A percentile compares a stretch with the other conserved stretches of the same genome.
Conservation (phyloP, 257 asterid species). For the Scutellaria barbata region DNA sequence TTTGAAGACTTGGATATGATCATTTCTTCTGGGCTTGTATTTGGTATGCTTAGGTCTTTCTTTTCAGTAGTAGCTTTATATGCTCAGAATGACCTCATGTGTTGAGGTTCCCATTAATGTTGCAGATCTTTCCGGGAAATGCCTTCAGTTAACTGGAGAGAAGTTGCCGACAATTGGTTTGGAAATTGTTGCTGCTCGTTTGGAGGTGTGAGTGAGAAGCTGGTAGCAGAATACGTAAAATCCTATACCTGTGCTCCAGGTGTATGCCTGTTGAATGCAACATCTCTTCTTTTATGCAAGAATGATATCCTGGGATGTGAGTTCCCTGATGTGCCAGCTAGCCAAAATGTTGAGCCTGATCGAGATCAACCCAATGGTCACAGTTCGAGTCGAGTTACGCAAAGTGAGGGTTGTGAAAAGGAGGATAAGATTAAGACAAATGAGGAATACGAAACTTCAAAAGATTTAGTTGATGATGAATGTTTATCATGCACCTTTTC, state of each 20-base stretch:
- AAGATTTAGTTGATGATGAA: slow-evolving; percentile 35
- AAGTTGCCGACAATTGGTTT: slow-evolving; percentile 96
- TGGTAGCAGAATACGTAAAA: slow-evolving; percentile 66
- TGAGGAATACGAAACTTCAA: slow-evolving; percentile 34
- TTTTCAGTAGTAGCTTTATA: neutral
- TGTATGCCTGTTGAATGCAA: slow-evolving; percentile 65
- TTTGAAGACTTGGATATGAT: neutral
- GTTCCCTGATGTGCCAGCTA: slow-evolving; percentile 42
- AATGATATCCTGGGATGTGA: slow-evolving; percentile 67
- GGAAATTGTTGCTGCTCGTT: slow-evolving; percentile 96
- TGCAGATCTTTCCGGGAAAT: slow-evolving; percentile 72
- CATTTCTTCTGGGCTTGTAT: neutral
- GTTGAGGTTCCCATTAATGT: slow-evolving; percentile 1
- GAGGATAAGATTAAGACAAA: slow-evolving; percentile 29
- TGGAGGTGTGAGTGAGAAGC: slow-evolving; percentile 83
- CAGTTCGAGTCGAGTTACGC: slow-evolving; percentile 25
- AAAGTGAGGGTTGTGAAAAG: slow-evolving; percentile 33
- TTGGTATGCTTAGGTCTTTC: neutral
- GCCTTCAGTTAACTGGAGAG: slow-evolving; percentile 96
- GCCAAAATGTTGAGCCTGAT: slow-evolving; percentile 34
- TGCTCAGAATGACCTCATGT: neutral
- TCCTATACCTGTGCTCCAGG: slow-evolving; percentile 74
- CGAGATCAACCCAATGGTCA: slow-evolving; percentile 26
- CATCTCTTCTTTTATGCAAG: slow-evolving; percentile 67
- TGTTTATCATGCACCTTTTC: slow-evolving; percentile 44